Evolutionary conservation across 305 asterid species (phyloP), one percentile per base, ranked within the genome.

Genomic region (Fraxinus albicans): DNA sequence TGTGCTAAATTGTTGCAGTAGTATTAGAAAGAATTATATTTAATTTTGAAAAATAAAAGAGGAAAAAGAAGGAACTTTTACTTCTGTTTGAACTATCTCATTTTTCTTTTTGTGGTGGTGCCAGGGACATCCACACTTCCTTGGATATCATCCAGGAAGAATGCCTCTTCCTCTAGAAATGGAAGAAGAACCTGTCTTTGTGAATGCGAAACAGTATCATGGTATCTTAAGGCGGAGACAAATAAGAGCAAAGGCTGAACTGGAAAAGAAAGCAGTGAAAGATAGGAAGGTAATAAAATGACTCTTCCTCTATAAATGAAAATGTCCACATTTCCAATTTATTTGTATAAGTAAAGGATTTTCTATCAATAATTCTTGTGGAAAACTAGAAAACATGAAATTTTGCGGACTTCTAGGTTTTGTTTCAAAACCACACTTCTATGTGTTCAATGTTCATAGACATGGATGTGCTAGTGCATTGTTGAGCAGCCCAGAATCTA

Each of bases 171-270:
- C 93, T 82, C 90, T 90, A 77, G 92, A 89, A 73, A 92, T 92
- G 97, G 94, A 92, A 86, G 97, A 91, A 84, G 97, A 91, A 77
- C 97, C 97, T 58, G 95, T 94, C 60, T 93, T 88, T 77, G 97
- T 93, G 85, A 92, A 92, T 83, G 94, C 97, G 23, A 93, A 93
- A 84, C 96, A 94, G 85, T 94, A 94, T 79, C 92, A 89, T 81
- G 95, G 97, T 65, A 94, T 94, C 82, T 81, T 94, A 80, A 90
- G 97, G 88, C 89, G 97, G 84, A 87, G 97, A 83, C 93, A 91
- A 80, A 88, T 89, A 77, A 89, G 98, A 77, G 98, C 98, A 79
- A 94, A 87, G 88, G 98, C 97, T 17, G 97, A 94, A 86, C 73
- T 92, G 87, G 97, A 91, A 36, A 94, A 87, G 89, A 92, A 92